Percentiles rank a stretch among this genome's conserved stretches.
Evolutionary conservation across 441 rosid genomes (phyloP).

Genomic region (Raphanus hybrid): DNA sequence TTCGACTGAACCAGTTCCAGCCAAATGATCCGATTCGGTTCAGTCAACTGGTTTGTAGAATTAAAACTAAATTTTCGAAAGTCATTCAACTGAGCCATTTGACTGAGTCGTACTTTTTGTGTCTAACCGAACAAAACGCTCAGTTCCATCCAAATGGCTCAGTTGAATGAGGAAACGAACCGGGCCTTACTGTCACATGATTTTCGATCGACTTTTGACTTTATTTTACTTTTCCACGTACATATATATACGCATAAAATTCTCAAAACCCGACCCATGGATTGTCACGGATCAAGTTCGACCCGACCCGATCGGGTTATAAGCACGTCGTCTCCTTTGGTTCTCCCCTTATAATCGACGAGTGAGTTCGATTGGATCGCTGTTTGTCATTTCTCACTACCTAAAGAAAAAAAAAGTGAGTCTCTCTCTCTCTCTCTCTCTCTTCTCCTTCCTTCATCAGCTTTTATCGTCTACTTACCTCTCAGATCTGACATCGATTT

Average conservation of each 20-base stretch:
- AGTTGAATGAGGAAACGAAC: too few relatives aligned
- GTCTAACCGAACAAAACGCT: too few relatives aligned
- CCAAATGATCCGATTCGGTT: too few relatives aligned
- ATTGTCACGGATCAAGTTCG: conserved; percentile 24
- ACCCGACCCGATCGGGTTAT: conserved; percentile 26
- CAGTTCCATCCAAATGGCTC: too few relatives aligned
- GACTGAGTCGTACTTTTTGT: too few relatives aligned
- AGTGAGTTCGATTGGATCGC: conserved; percentile 50
- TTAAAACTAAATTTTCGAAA: too few relatives aligned
- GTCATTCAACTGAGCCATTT: too few relatives aligned
- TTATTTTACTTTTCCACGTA: too few relatives aligned
- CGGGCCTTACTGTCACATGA: too few relatives aligned
- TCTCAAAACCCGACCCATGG: conserved; percentile 17
- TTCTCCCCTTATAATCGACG: conserved; percentile 27
- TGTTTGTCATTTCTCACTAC: conserved; percentile 23
- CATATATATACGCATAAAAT: neutral
- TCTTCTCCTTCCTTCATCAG: conserved; percentile 7
- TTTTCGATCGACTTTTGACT: too few relatives aligned
- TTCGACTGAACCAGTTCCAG: too few relatives aligned
- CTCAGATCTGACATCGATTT: conserved; percentile 70
- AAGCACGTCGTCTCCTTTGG: conserved; percentile 42
- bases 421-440: conserved; percentile 20
- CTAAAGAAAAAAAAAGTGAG: neutral
- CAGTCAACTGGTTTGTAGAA: too few relatives aligned
- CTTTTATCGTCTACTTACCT: conserved; percentile 48